Base-by-base conservation (phyloP, 108 stramenopile genomes). In the Ochromonas danica region DNA sequence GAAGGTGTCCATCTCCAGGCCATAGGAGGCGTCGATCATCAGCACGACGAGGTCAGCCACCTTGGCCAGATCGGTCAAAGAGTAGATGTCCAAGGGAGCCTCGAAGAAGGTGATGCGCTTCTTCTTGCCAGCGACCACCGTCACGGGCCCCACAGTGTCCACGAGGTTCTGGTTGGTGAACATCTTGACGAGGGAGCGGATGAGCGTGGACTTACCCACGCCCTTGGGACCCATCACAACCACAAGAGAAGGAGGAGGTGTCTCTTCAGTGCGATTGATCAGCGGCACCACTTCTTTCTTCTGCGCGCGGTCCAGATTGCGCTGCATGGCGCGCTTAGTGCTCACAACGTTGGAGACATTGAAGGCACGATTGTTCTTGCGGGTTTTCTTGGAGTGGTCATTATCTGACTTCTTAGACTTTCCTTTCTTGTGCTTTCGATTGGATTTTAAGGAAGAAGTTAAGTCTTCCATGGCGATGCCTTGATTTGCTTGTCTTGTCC, bases 1-100 rank as follows among this genome's bases (percentile, higher is more conserved):
- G 72, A 99, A 99, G 28, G 95, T 95, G 61, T 98, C 96, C 96
- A 99, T 97, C 87, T 99, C 98, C 80, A 99, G 97, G 0, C 98
- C 98, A 81, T 94, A 97, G 80, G 93, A 94, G 51, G 96, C 96
- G 87, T 99, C 98, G 35, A 99, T 94, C 42, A 93, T 91, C 10
- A 99, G 82, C 39, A 99, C 82, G 2, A 97, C 96, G 0, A 99
- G 85, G 81, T 99, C 98, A 10, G 97, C 96, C 10, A 97, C 90
- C 83, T 99, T 99, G 80, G 96, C 96, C 79, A 94, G 89, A 88
- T 99, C 98, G 38, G 96, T 84, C 97, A 98, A 96, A 39, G 93
- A 93, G 43, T 89, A 79, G 35, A 94, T 88, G 82, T 94, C 93
- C 82, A 91, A 91, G 39, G 96, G 96, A 81, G 95, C 96, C 84